Base-by-base conservation (phyloP, 1,284 basidiomycete genomes). In the Somion occarium region DNA sequence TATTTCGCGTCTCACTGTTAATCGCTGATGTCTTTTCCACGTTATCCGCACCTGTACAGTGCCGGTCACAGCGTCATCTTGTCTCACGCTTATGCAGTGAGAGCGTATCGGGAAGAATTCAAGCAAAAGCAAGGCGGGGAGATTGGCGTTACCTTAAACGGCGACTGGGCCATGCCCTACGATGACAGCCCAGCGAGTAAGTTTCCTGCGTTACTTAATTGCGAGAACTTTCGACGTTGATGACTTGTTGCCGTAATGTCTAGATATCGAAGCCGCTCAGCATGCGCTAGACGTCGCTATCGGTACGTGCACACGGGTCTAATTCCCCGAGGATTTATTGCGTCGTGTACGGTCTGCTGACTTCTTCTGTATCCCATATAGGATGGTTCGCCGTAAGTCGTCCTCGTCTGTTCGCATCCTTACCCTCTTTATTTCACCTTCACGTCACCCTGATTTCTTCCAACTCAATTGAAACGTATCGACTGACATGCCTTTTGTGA, bases 61-160 rank as follows among this genome's bases (percentile, higher is more conserved):
- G 86, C 85, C 20, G 85, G 75, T 1, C 87, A 89, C 68, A 76
- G 74, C 58, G 69, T 87, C 37, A 79, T 91, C 48, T 71, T 91
- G 2, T 73, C 87, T 0, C 88, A 91, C 59, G 86, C 83, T 3
- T 69, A 80, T 53, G 82, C 83, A 1, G 79, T 79, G 41, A 78
- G 86, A 61, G 59, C 79, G 4, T 91, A 88, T 63, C 76, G 82
- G 25, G 73, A 80, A 9, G 66, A 82, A 44, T 87, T 80, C 70
- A 77, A 81, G 61, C 50, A 70, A 1, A 62, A 51, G 2, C 82
- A 85, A 56, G 71, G 73, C 7, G 88, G 85, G 9, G 64, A 72
- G 47, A 87, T 91, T 52, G 86, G 86, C 0, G 85, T 91, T 62
- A 90, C 87, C 1, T 55, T 69, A 11, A 79, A 81, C 57, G 73